phyloP scores from a whole-genome alignment of 257 asterid species.

The Cynanchum wilfordii region DNA sequence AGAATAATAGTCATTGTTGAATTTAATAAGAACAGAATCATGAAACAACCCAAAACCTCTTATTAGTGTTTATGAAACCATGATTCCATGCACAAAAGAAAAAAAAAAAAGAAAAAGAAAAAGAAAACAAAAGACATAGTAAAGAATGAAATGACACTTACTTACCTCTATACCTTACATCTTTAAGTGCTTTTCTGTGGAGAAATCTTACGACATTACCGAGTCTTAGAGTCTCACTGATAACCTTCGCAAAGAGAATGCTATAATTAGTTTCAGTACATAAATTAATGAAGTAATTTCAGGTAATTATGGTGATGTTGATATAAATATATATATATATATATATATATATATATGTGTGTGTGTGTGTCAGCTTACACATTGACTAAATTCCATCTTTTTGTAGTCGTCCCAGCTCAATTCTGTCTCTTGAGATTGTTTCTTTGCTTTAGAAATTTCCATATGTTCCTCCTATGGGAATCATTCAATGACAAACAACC shows the following conservation, averaged over 20 bases:
- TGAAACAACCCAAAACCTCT: not conserved
- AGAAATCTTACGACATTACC: constrained; percentile 95
- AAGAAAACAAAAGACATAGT: too few relatives aligned
- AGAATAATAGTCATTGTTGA: not conserved
- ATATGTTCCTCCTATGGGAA: constrained; percentile 62
- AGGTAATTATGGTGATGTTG: not conserved
- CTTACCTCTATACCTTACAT: constrained; percentile 75
- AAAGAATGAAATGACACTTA: not conserved
- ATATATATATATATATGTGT: too few relatives aligned
- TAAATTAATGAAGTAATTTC: not conserved
- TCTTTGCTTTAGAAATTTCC: constrained; percentile 40
- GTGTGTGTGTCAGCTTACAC: constrained; percentile 42
- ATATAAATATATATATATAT: not conserved
- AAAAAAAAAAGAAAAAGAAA: too few relatives aligned
- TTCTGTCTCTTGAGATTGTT: constrained; percentile 37
- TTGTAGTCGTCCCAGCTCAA: constrained; percentile 87
- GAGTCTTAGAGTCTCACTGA: constrained; percentile 74
- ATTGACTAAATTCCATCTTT: constrained; percentile 91
- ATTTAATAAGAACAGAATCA: not conserved
- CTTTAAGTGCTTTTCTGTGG: constrained; percentile 78
- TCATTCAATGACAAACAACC: not conserved
- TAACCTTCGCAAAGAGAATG: constrained; percentile 37
- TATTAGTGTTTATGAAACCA: not conserved
- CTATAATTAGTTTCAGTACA: not conserved
- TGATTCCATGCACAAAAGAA: not conserved